Evolutionary conservation across 495 filamentous ascomycete genomes (phyloP), one percentile per base, ranked within the genome.

Genomic region (Cercophora scortea): DNA sequence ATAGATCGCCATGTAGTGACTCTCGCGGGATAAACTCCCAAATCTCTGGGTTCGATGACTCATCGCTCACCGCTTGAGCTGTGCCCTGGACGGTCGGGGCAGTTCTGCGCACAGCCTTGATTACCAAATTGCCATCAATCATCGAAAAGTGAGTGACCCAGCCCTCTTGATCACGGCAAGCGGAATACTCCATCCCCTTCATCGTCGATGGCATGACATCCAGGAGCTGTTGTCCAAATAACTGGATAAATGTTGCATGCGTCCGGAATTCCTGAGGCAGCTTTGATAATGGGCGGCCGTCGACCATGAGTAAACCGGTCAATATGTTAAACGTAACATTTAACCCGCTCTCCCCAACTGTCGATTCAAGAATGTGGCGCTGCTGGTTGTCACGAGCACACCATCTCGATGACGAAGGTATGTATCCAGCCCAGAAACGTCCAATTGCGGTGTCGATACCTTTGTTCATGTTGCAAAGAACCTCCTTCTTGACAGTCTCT

Each of bases 231-330:
- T n/a, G 61, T 55, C 47, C 71, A 49, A 70, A 79, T 41, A 66
- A 66, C 50, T 55, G 49, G 0, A 10, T 3, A 42, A 71, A 74
- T 3, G 53, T 62, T 0, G 17, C 0, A 43, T 79, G 71, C 4
- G 47, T 36, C 34, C 72, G 61, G 50, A 78, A 85, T 6, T 71
- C 54, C 5, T 19, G 12, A 0, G 82, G 82, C 0, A 83, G 68
- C 17, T 74, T 69, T 11, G 68, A 62, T 10, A 84, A 53, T 0
- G 79, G 81, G 1, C 60, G 54, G 1, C 79, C 79, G 51, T 84
- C 70, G 12, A 86, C 70, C 17, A 85, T 72, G 3, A 87, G 68
- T 34, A 73, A 64, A 0, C 80, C 80, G 2, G 69, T 77, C 16
- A 86, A 59, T 5, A 82, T 39, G 56, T 84, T 81, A 56, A 70